These are phyloP conservation scores for Naganishia antarctica DNA, from an alignment of 768 basidiomycete species.

Conservation along the genomic window DNA sequence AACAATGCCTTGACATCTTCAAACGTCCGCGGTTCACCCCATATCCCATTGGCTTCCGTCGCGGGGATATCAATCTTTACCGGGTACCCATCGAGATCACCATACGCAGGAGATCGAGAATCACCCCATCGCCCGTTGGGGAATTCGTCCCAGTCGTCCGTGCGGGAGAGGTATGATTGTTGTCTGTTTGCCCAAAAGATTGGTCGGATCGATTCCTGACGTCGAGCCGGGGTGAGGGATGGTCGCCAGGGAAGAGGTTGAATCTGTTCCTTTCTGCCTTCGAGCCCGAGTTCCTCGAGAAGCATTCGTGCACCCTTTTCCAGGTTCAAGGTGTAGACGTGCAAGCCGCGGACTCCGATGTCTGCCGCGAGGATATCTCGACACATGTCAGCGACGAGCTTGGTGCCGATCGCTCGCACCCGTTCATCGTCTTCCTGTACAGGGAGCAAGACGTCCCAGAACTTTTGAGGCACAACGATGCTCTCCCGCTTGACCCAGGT, in stretches of 20 bases:
- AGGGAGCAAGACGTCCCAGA: slow-evolving; percentile 73
- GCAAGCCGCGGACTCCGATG: slow-evolving; percentile 79
- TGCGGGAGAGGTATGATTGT: slow-evolving; percentile 89
- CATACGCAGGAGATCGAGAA: slow-evolving; percentile 93
- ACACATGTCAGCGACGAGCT: slow-evolving; percentile 91
- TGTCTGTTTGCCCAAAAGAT: slow-evolving; percentile 99
- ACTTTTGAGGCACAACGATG: slow-evolving; percentile 64
- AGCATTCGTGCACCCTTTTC: slow-evolving; percentile 94
- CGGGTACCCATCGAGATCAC: slow-evolving; percentile 95
- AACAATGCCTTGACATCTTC: slow-evolving; percentile 45
- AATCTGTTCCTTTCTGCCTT: slow-evolving; percentile 62
- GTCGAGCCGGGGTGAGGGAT: slow-evolving; percentile 87
- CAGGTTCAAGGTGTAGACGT: slow-evolving; percentile 97
- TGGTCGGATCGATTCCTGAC: slow-evolving; percentile 86
- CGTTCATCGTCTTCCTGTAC: slow-evolving; percentile 88
- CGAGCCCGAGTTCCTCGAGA: slow-evolving; percentile 78
- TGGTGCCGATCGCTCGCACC: slow-evolving; percentile 86
- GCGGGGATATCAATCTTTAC: slow-evolving; percentile 83
- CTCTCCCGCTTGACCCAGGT: slow-evolving; percentile 53
- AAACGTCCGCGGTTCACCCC: slow-evolving; percentile 39
- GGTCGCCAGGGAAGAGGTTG: slow-evolving; percentile 97
- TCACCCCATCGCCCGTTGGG: slow-evolving; percentile 99
- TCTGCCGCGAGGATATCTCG: slow-evolving; percentile 69
- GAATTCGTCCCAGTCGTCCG: slow-evolving; percentile 99
- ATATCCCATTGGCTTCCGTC: slow-evolving; percentile 42